These are phyloP conservation scores for Pseudovirgaria hyperparasitica DNA, from an alignment of 2,329 filamentous ascomycete genomes.

Conservation along the genomic window DNA sequence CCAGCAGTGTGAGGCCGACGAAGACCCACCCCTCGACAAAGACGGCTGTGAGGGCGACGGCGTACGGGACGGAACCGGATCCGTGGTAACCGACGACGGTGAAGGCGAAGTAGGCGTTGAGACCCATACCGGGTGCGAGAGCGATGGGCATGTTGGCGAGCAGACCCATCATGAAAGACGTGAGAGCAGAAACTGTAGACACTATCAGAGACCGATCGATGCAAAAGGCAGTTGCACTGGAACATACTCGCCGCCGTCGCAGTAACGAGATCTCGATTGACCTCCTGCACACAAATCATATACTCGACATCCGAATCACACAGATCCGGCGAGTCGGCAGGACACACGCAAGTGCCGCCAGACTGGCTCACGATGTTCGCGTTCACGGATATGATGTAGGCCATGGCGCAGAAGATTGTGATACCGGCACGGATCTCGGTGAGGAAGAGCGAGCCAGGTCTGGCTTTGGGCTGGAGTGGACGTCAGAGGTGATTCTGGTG, in stretches of 20 bases:
- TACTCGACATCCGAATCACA: conserved; percentile 48
- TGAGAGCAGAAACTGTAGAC: conserved; percentile 63
- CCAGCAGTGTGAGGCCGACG: conserved; percentile 59
- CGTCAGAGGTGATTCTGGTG: conserved; percentile 13
- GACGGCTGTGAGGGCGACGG: conserved; percentile 69
- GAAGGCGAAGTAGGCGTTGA: conserved; percentile 82
- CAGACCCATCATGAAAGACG: conserved; percentile 73
- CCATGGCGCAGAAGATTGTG: conserved; percentile 46
- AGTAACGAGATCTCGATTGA: conserved; percentile 71
- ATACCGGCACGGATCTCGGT: conserved; percentile 76
- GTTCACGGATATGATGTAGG: conserved; percentile 54
- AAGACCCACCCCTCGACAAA: conserved; percentile 85
- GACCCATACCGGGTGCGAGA: conserved; percentile 62
- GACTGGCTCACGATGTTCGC: conserved; percentile 54
- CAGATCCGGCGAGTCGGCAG: conserved; percentile 33
- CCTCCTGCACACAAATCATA: conserved; percentile 43
- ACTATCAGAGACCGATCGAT: too few relatives aligned
- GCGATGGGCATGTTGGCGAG: conserved; percentile 71
- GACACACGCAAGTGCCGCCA: conserved; percentile 67
- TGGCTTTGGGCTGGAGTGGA: conserved; percentile 46
- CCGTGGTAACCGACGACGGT: conserved; percentile 70
- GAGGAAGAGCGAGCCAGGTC: conserved; percentile 64
- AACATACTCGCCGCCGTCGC: conserved; percentile 78
- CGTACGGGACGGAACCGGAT: conserved; percentile 52
- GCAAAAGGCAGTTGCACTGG: too few relatives aligned